Evolutionary conservation across 108 stramenopile genomes (phyloP).

Genomic region (Cyclostephanos tholiformis): DNA sequence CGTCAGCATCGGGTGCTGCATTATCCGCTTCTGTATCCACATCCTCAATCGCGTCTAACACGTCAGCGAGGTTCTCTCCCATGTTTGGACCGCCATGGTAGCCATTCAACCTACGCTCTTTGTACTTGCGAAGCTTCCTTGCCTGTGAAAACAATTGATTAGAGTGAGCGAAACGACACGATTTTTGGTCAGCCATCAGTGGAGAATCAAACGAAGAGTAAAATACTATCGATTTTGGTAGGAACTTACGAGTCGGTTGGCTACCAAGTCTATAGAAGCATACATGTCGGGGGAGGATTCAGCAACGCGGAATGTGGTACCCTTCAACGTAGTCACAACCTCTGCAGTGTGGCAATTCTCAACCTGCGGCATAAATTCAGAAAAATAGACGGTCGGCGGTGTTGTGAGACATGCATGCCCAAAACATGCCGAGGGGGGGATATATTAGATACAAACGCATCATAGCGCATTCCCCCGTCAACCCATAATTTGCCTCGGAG

Average conservation of each 20-base stretch:
- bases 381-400: slow-evolving; percentile 10
- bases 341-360: slow-evolving; percentile 82
- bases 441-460: neutral
- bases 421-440: neutral
- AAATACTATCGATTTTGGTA: neutral
- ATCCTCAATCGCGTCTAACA: slow-evolving; percentile 50
- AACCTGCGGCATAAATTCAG: slow-evolving; percentile 49
- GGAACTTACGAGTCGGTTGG: slow-evolving; percentile 59
- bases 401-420: neutral
- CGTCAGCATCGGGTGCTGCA: slow-evolving; percentile 20
- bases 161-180: neutral
- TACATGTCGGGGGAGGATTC: slow-evolving; percentile 85
- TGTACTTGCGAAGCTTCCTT: slow-evolving; percentile 84
- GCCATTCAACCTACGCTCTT: slow-evolving; percentile 79
- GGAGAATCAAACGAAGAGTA: no score
- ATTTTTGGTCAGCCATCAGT: neutral
- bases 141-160: slow-evolving; percentile 22
- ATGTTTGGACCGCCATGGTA: slow-evolving; percentile 81
- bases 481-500: neutral
- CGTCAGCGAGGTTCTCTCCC: slow-evolving; percentile 79
- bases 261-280: slow-evolving; percentile 73
- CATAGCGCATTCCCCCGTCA: neutral
- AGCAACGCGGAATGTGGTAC: slow-evolving; percentile 76
- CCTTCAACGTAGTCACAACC: slow-evolving; percentile 77
- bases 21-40: slow-evolving; percentile 39